Base-by-base conservation (phyloP, 2,329 filamentous ascomycete genomes). In the Calcarisporium arbuscula region DNA sequence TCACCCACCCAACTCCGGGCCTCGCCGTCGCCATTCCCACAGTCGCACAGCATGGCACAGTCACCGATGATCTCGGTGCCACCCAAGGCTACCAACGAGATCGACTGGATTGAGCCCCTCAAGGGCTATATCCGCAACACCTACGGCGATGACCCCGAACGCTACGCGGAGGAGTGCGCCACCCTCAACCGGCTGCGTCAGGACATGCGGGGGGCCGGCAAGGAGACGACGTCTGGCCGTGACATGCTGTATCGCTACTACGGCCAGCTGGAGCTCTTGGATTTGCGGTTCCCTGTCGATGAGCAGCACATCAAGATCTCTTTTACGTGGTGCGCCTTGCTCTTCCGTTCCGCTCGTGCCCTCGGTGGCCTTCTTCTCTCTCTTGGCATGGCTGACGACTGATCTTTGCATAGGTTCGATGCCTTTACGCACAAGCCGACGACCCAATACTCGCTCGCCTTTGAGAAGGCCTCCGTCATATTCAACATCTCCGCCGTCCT, bases 391-490 rank as follows among this genome's bases (percentile, higher is more conserved):
- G 10, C 10, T 25, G 14, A 9, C 14, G 26, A 22, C 18, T 11
- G 16, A 28, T 10, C 12, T 9, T 27, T n/a, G 3, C n/a, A 5
- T 53, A 95, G 88, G 88, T 96, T 94, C 64, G 92, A 98, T 61
- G 92, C 94, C n/a, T 98, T 98, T 58, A 98, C 92, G 28, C 89
- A 95, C 59, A 95, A 96, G 55, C 76, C 88, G n/a, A 98, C 92
- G 5, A 81, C 89, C 5, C 92, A 98, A 60, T 95, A 94, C 65
- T 95, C 89, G 7, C 73, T 98, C 30, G 92, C 92, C 30, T 98
- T 94, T 58, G 92, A 98, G 61, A 98, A 98, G 58, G 92, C 92
- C 11, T 96, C 90, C 50, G 94, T 98, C 55, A 95, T 98, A 52
- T 98, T 98, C 73, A 98, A 98, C 62, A 98, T 98, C 47, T 94